Base-by-base conservation (phyloP, 768 basidiomycete species). In the Hebeloma cylindrosporum region DNA sequence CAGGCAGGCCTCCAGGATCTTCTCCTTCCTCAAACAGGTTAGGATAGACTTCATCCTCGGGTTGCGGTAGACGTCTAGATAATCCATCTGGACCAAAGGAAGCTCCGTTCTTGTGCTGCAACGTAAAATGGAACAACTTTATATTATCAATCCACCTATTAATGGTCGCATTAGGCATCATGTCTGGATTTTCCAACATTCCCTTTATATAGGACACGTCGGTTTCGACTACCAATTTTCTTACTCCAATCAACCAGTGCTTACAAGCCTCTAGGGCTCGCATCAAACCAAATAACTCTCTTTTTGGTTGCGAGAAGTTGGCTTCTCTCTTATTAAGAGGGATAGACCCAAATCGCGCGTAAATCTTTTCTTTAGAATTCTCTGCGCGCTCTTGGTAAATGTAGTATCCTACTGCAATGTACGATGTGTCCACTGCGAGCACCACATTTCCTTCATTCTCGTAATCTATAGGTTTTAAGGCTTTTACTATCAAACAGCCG, bases 191-290 rank as follows among this genome's bases (percentile, higher is more conserved):
- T 6, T 46, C 52, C 7, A 64, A 46, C 66, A 68, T 72, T 2
- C 66, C 71, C 17, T 59, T 55, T 23, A 73, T 61, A 42, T 67
- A 73, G 7, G 57, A 51, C 0, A 69, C 67, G 40, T 74, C 67
- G 1, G 70, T 63, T 44, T 72, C 67, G 11, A 73, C 58, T 0
- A 57, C 44, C 0, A 74, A 53, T 30, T 66, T 61, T 2, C 56
- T 54, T 1, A 64, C 17, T 0, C 67, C 63, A 26, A 70, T 59
- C 9, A 69, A 23, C 20, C 60, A 59, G 0, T 60, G 41, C 21
- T 61, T 58, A 26, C 60, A 48, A 0, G 51, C 33, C n/a, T 39
- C 41, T 9, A 57, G 35, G 0, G 64, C 56, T 0, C 65, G 50
- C 33, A 48, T 68, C 0, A 70, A 34, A 0, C 69, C 65, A 38